Evolutionary conservation across 1,139 yeast species (phyloP), one percentile per base, ranked within the genome.

Genomic region (Taphrina communis): DNA sequence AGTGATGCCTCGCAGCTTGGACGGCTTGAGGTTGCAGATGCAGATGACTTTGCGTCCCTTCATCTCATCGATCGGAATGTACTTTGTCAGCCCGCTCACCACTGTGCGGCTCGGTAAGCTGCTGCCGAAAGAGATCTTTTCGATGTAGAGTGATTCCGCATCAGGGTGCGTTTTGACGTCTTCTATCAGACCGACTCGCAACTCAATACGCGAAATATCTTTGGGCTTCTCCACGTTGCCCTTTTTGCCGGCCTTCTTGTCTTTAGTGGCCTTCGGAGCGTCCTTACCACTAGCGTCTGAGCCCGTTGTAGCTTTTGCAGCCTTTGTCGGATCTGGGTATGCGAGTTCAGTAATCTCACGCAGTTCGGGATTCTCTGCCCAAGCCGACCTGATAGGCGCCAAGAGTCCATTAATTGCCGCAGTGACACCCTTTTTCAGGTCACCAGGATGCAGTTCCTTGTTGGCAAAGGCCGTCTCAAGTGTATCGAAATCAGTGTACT

Each of bases 161-260:
- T 95, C 95, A 72, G 99, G 99, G 81, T 95, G 99, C 80, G 90
- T 90, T 77, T 90, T 84, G 65, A 97, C 97, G 83, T 94, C 94
- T 82, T 93, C 93, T 76, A 95, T 95, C 84, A 88, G 91, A 63
- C 99, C 99, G 71, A 94, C 97, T 78, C 97, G 87, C 80, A 94
- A 86, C 77, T 93, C 97, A 88, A 82, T 44, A 96, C 85, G 72
- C 97, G 97, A 51, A 21, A 56, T 44, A 66, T 86, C 83, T 74
- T 84, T 82, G 50, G 81, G 81, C 77, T 78, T 84, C 78, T 72
- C 80, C 79, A 75, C 83, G 83, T 70, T 86, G 84, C 69, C 84
- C 86, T 75, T 85, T 85, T 73, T 87, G 86, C 90, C 90, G 78
- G 87, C 50, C 39, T 53, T 59, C n/a, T 52, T 41, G 17, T 52